Evolutionary conservation across 768 basidiomycete genomes (phyloP), one percentile per base, ranked within the genome.

Genomic region (Strobilomyces dryophilus): DNA sequence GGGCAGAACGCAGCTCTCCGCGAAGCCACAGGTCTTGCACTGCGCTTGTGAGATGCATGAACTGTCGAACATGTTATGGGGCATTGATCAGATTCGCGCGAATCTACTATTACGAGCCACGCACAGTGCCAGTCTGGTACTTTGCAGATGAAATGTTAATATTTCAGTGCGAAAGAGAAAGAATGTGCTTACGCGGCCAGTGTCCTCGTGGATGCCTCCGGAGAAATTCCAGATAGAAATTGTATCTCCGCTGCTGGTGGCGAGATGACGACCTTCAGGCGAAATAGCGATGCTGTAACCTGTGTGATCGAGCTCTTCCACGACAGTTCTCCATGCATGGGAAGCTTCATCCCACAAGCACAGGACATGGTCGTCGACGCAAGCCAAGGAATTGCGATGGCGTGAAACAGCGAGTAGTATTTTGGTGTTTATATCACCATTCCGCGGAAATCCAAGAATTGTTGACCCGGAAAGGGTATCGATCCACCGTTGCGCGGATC

Each of bases 151-250:
- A 56, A 24, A 8, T 0, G 9, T 14, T 29, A 61, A 8, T 57
- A 42, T 29, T 2, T 26, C n/a, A 18, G 8, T 42, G 8, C 20
- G 6, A 9, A 24, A 10, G 5, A 17, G n/a, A 29, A 26, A 39
- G 9, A 21, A 44, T 32, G 6, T 37, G 11, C 55, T 44, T 41
- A 61, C 59, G 11, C 18, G 37, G 6, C 11, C 12, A 18, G 8
- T 11, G 6, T 27, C 45, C 37, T 45, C 42, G 8, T 37, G 18
- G 34, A 31, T 31, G 18, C 29, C 29, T 17, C 24, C 2, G 5
- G 50, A 17, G 47, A 60, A 18, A 37, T 26, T 47, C 59, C 59
- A 57, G 14, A 60, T 61, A 15, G 59, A 52, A 37, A 61, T 15
- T 32, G 24, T 48, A 31, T 61, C 45, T 10, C 29, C 59, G 31